Conservation (phyloP, 75 land plant species). For the Larix kaempferi region DNA sequence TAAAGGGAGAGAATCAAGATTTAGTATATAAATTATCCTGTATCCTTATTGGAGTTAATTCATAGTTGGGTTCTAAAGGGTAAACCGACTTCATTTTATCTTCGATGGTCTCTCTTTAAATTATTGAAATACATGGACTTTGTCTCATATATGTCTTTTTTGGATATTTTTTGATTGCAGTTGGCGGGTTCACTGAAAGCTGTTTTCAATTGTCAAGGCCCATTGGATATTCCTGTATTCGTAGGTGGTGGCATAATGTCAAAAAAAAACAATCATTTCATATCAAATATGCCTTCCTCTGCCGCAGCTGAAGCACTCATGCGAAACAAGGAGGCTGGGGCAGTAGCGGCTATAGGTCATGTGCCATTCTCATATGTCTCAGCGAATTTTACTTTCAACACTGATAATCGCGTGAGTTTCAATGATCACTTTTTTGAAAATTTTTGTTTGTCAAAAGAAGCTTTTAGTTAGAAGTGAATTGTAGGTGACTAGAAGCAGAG, state of each 20-base stretch:
- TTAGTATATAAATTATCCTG: no score
- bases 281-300: conserved; percentile 39
- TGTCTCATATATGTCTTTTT: neutral
- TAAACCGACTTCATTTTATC: no score
- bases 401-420: conserved; percentile 87
- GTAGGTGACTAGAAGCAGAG: neutral
- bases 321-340: conserved; percentile 65
- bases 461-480: neutral
- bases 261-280: conserved; percentile 36
- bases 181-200: conserved; percentile 94
- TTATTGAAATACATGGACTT: neutral
- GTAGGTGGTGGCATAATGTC: conserved; percentile 89
- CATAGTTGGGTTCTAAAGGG: no score
- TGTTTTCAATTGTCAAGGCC: conserved; percentile 96
- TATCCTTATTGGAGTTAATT: no score
- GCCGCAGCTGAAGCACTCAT: conserved; percentile 66
- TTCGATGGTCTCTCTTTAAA: no score
- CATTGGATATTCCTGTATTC: conserved; percentile 88
- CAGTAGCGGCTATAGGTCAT: conserved; percentile 93
- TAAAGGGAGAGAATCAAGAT: no score
- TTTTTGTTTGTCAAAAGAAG: neutral
- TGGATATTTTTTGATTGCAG: conserved; percentile 26
- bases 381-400: conserved; percentile 89
- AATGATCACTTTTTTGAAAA: conserved; percentile 5
- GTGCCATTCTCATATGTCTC: conserved; percentile 86